Conservation (phyloP, 2,329 filamentous ascomycete species). For the Aureobasidium pullulans region DNA sequence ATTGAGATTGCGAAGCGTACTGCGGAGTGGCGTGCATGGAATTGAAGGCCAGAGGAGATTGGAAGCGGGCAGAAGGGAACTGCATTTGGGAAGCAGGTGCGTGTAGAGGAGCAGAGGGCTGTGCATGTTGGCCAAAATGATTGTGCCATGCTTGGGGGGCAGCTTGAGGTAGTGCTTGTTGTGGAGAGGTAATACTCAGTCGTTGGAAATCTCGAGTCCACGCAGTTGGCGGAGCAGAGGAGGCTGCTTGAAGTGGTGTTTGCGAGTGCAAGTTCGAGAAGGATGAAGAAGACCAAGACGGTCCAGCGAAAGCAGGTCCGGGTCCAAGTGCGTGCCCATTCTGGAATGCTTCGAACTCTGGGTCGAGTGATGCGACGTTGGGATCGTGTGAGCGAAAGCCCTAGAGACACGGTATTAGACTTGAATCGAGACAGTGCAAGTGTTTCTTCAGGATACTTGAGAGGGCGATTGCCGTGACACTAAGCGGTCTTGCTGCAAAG, state of each 20-base stretch:
- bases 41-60: background rate
- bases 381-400: slow-evolving; percentile 55
- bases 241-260: slow-evolving; percentile 28
- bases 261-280: slow-evolving; percentile 22
- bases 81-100: slow-evolving; percentile 18
- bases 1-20: background rate
- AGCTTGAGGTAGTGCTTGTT: slow-evolving; percentile 38
- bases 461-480: slow-evolving; percentile 45
- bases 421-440: background rate
- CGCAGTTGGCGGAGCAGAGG: slow-evolving; percentile 9
- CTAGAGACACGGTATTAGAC: slow-evolving; percentile 31
- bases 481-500: slow-evolving; percentile 65
- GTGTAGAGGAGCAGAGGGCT: background rate
- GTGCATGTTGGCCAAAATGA: slow-evolving; percentile 30
- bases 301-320: slow-evolving; percentile 27
- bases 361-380: slow-evolving; percentile 50
- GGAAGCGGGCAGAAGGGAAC: slow-evolving; percentile 15
- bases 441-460: slow-evolving; percentile 38
- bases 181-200: slow-evolving; percentile 35
- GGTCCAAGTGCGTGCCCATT: slow-evolving; percentile 35
- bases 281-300: slow-evolving; percentile 28
- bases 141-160: slow-evolving; percentile 29
- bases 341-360: slow-evolving; percentile 65
- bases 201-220: slow-evolving; percentile 46
- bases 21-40: background rate